Base-by-base conservation (phyloP, 805 yeast genomes). In the Teunomyces pallodes region DNA sequence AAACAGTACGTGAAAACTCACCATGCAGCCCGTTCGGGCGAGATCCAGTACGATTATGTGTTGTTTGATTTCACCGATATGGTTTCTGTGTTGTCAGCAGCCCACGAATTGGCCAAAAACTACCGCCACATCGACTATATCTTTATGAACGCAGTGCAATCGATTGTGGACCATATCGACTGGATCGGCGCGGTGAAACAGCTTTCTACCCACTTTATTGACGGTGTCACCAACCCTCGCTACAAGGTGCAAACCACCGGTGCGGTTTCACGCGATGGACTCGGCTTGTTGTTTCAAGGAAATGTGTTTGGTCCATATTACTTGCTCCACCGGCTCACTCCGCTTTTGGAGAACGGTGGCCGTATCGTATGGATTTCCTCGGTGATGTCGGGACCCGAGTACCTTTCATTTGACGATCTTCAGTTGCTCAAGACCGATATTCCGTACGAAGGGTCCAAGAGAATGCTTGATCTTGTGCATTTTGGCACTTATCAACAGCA, bases 281-380 rank as follows among this genome's bases (percentile, higher is more conserved):
- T 92, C 74, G 97, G 98, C 1, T 70, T 87, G 28, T 90, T 90
- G 3, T 94, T 92, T 71, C 96, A 94, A 67, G 95, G 94, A 4
- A 94, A 94, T 62, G 96, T 92, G n/a, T 89, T 94, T 69, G 96
- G 96, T 0, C 98, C 98, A 2, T 91, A 87, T 70, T 94, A 84
- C 65, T 70, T 94, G 46, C 75, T 91, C 46, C 87, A 86, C 55
- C 83, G 80, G 53, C 67, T 92, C 16, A 64, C 74, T 35, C 81
- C 81, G 2, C 66, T 81, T 32, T 67, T 91, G n/a, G 70, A 73
- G 2, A 67, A 70, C 28, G 84, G 86, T 3, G 90, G 94, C 0
- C 77, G 79, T 72, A 90, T 33, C 72, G 90, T 26, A n/a, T 91
- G 97, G 97, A 82, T 94, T 33, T 84, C 95, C 2, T 86, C 96